Percentiles rank a stretch among this genome's conserved stretches.
phyloP scores from a whole-genome alignment of 2,329 filamentous ascomycete species.

The Raffaelea albimanens region DNA sequence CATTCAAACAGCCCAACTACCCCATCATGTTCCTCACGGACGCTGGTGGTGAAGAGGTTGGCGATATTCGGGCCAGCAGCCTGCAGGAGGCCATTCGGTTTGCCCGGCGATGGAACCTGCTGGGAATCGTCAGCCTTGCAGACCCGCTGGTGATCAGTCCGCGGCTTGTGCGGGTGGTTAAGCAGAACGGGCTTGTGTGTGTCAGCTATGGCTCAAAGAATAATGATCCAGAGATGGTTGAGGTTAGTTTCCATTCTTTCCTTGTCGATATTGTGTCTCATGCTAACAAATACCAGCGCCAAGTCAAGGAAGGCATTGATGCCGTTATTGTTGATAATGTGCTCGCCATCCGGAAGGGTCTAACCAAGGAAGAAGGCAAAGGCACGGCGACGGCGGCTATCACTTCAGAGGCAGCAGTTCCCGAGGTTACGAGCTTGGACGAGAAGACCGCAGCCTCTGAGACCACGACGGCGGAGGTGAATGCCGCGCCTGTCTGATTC shows the following conservation, averaged over 20 bases:
- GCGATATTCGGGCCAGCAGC: conserved; percentile 82
- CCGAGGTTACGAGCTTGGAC: background rate
- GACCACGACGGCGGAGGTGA: too few species aligned
- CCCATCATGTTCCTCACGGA: conserved; percentile 93
- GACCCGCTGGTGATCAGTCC: conserved; percentile 85
- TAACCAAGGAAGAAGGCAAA: conserved; percentile 42
- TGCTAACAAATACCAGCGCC: conserved; percentile 42
- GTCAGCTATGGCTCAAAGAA: conserved; percentile 90
- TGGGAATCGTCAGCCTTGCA: conserved; percentile 84
- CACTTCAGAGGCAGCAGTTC: background rate
- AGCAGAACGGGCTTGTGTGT: conserved; percentile 87
- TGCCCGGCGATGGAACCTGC: conserved; percentile 85
- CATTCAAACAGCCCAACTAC: conserved; percentile 95
- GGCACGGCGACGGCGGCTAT: background rate
- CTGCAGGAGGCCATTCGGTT: conserved; percentile 94
- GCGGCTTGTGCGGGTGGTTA: conserved; percentile 80
- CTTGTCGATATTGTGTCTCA: background rate
- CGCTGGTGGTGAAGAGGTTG: conserved; percentile 69
- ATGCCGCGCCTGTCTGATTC: too few species aligned
- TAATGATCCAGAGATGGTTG: conserved; percentile 76
- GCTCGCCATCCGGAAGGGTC: conserved; percentile 80
- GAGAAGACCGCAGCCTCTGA: too few species aligned
- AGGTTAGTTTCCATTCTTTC: conserved; percentile 45
- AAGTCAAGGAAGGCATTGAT: conserved; percentile 93
- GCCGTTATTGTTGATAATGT: conserved; percentile 97